Percentiles rank a stretch among this genome's conserved stretches.
phyloP scores from a whole-genome alignment of 2,329 filamentous ascomycete genomes.

The Phialophora chinensis region DNA sequence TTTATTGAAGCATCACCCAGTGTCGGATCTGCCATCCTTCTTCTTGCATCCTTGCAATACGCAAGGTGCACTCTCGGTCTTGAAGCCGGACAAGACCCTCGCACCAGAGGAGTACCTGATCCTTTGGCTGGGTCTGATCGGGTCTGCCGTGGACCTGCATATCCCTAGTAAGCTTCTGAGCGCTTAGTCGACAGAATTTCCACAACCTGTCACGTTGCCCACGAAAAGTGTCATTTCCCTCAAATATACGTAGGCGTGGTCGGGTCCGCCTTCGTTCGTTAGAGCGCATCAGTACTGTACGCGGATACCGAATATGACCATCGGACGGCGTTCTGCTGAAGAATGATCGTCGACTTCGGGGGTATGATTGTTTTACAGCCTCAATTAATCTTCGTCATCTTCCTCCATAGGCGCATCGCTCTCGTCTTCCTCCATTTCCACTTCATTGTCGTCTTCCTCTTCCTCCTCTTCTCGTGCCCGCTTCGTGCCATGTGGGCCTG shows the following conservation, averaged over 20 bases:
- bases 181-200: conserved; percentile 20
- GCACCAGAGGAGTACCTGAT: conserved; percentile 73
- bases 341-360: not conserved
- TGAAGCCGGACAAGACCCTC: conserved; percentile 53
- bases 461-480: conserved; percentile 72
- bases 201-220: conserved; percentile 36
- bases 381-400: conserved; percentile 69
- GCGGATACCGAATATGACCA: not conserved
- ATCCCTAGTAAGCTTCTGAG: conserved; percentile 70
- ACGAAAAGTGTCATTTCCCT: not conserved
- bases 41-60: conserved; percentile 94
- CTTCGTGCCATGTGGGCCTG: conserved; percentile 67
- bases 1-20: conserved; percentile 74
- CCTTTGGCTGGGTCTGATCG: conserved; percentile 87
- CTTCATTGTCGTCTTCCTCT: conserved; percentile 59
- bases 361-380: not conserved
- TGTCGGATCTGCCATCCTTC: conserved; percentile 77
- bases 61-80: conserved; percentile 75
- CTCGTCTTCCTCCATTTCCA: conserved; percentile 71
- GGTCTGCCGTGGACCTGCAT: conserved; percentile 77
- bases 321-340: not conserved
- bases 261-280: not conserved
- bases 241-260: not conserved
- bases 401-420: conserved; percentile 73
- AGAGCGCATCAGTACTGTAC: not conserved